Percentiles rank a stretch among this genome's conserved stretches.
phyloP scores from a whole-genome alignment of 2,329 filamentous ascomycete species.

The Alternaria triticimaculans region DNA sequence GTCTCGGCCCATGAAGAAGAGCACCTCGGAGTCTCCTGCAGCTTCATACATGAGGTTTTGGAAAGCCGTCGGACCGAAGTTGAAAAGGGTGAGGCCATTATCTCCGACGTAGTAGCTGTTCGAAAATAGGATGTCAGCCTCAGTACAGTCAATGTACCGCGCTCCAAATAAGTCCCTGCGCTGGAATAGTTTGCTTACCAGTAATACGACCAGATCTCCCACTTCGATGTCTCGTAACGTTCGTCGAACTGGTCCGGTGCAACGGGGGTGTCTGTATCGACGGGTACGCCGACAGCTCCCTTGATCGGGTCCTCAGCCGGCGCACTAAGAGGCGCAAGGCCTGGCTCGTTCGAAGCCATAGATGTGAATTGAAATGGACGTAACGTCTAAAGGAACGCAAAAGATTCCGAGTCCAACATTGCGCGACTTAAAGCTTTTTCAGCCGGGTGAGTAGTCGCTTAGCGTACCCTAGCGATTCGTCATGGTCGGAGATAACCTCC shows the following conservation, averaged over 20 bases:
- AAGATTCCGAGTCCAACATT: not conserved
- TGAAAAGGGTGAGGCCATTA: conserved; percentile 67
- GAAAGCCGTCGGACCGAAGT: conserved; percentile 57
- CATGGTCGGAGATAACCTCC: conserved; percentile 15
- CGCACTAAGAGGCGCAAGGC: conserved; percentile 30
- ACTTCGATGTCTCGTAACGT: conserved; percentile 58
- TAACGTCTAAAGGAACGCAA: not conserved
- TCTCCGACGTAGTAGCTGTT: conserved; percentile 69
- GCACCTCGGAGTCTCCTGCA: conserved; percentile 59
- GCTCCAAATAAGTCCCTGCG: not conserved
- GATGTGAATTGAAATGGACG: not conserved
- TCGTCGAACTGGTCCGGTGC: conserved; percentile 64
- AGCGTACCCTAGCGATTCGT: conserved; percentile 12
- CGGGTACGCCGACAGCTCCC: conserved; percentile 24
- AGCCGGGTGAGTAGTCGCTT: conserved; percentile 10
- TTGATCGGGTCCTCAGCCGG: conserved; percentile 27
- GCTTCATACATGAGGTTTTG: conserved; percentile 70
- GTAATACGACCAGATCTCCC: conserved; percentile 66
- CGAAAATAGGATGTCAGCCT: conserved; percentile 3
- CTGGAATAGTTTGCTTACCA: conserved; percentile 37
- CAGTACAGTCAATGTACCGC: not conserved
- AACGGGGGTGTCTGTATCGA: conserved; percentile 50
- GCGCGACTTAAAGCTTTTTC: conserved; percentile 8
- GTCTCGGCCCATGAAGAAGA: conserved; percentile 63
- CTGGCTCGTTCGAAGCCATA: conserved; percentile 33